These are phyloP conservation scores for Leptographium wingfieldii DNA, from an alignment of 2,329 filamentous ascomycete genomes.

Conservation along the genomic window DNA sequence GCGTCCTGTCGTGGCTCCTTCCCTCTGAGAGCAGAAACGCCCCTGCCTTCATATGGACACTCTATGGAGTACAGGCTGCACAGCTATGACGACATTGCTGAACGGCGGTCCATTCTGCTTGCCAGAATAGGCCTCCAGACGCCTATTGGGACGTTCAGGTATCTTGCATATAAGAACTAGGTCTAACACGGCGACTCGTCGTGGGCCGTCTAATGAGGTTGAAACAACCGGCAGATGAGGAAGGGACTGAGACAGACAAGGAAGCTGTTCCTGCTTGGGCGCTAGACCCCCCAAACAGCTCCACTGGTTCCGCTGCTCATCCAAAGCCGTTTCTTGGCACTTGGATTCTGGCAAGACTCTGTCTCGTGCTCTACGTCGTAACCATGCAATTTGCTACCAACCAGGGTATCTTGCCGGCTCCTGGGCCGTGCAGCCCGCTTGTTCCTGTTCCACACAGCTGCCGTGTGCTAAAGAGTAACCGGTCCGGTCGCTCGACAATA, in stretches of 20 bases:
- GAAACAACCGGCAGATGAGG: not conserved
- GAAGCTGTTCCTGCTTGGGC: not conserved
- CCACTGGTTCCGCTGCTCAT: not conserved
- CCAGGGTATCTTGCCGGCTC: not conserved
- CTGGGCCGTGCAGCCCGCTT: not conserved
- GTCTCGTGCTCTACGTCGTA: not conserved
- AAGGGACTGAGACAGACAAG: not conserved
- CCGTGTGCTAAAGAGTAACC: not conserved
- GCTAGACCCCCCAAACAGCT: not conserved
- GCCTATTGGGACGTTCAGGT: not conserved
- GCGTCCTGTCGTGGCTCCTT: not conserved
- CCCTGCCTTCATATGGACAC: not conserved
- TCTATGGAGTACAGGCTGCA: not conserved
- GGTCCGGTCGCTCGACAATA: not conserved
- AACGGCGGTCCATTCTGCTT: not conserved
- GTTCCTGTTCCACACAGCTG: not conserved
- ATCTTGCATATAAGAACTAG: not conserved
- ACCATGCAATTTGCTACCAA: not conserved
- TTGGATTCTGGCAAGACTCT: not conserved
- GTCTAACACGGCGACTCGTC: not conserved
- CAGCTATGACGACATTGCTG: not conserved
- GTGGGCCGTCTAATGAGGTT: not conserved
- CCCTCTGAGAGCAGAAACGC: not conserved
- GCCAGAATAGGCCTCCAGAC: not conserved
- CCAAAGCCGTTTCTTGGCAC: too few relatives aligned